phyloP scores from a whole-genome alignment of 2,329 filamentous ascomycete genomes.

The Fusarium ramigenum region DNA sequence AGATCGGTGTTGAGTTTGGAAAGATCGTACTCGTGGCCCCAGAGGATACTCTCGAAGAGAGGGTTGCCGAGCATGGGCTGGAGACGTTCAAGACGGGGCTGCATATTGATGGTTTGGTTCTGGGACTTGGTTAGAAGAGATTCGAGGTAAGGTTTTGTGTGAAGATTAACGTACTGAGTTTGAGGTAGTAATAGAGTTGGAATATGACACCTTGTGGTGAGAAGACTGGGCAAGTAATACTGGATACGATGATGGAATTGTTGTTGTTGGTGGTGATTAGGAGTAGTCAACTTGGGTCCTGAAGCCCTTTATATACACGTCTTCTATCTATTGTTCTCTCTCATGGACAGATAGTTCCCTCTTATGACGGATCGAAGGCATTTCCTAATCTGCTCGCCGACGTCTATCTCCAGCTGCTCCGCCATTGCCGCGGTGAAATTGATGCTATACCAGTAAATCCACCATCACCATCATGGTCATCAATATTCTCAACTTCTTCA shows the following conservation, averaged over 20 bases:
- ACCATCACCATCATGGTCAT: too few species aligned
- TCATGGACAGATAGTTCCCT: neutral
- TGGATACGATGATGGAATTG: neutral
- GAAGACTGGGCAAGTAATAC: too few species aligned
- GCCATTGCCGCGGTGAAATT: neutral
- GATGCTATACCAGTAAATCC: too few species aligned
- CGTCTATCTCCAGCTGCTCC: neutral
- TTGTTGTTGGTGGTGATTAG: neutral
- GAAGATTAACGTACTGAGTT: neutral
- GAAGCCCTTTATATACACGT: neutral
- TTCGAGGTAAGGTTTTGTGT: accelerated
- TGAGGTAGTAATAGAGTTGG: neutral
- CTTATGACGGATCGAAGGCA: too few species aligned
- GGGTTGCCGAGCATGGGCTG: slow-evolving; percentile 4
- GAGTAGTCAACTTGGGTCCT: neutral
- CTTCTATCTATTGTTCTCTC: neutral
- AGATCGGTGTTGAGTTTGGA: neutral
- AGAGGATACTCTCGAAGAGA: slow-evolving; percentile 1
- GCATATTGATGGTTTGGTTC: neutral
- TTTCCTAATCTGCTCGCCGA: neutral
- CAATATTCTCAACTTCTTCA: accelerated
- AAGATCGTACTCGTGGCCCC: slow-evolving; percentile 1
- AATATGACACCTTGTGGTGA: neutral
- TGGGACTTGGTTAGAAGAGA: accelerated
- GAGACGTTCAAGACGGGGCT: slow-evolving; percentile 1